A percentile compares a stretch with the other conserved stretches of the same genome.
These are phyloP conservation scores for Solanum pennellii DNA, from an alignment of 257 asterid genomes.

Conservation along the genomic window DNA sequence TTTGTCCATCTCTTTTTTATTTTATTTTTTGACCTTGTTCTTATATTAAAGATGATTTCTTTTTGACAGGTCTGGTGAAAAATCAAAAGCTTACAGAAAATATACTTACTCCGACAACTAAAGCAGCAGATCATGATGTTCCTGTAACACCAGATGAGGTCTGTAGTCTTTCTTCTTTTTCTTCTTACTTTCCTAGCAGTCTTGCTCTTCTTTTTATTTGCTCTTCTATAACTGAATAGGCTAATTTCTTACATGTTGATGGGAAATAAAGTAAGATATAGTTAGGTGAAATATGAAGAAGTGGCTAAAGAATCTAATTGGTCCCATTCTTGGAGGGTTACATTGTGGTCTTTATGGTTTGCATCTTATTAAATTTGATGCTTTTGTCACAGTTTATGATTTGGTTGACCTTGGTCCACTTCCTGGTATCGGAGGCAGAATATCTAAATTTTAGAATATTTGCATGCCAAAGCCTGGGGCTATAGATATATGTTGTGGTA, in stretches of 20 bases:
- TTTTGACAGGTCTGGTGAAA: constrained; percentile 60
- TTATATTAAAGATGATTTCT: background rate
- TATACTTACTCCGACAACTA: constrained; percentile 89
- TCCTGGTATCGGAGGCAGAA: background rate
- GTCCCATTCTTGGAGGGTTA: background rate
- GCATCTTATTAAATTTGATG: background rate
- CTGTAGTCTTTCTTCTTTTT: background rate
- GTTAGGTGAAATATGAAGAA: background rate
- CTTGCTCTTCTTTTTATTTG: background rate
- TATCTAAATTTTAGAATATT: background rate
- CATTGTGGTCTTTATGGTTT: background rate
- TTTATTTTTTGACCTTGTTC: background rate
- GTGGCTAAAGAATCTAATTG: background rate
- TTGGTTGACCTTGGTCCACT: background rate
- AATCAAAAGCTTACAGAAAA: constrained; percentile 60
- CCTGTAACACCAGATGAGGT: constrained; percentile 92
- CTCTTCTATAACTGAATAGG: background rate
- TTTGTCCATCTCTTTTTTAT: background rate
- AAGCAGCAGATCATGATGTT: constrained; percentile 93
- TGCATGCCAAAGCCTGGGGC: background rate
- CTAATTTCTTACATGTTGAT: background rate
- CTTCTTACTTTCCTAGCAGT: background rate
- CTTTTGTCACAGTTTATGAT: background rate
- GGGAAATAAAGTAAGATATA: background rate
- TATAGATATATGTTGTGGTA: background rate